Evolutionary conservation across 75 land plant species (phyloP).

Genomic region (Selaginella tamariscina): DNA sequence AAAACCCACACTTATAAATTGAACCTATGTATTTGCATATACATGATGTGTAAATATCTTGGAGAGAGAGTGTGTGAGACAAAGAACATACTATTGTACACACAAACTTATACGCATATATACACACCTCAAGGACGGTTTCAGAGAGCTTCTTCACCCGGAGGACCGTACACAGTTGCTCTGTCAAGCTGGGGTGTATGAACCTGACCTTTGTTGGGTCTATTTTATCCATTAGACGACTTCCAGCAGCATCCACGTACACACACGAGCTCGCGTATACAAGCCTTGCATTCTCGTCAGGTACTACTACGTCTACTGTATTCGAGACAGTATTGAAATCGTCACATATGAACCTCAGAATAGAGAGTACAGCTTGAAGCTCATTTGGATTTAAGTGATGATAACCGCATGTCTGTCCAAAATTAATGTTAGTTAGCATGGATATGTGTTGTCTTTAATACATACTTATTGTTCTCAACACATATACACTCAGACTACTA

Average conservation of each 20-base stretch:
- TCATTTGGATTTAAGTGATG: constrained; percentile 94
- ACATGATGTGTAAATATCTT: too few species aligned
- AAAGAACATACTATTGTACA: too few species aligned
- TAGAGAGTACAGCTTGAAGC: constrained; percentile 70
- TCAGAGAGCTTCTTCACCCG: constrained; percentile 87
- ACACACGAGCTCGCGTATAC: constrained; percentile 85
- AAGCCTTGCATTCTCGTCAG: constrained; percentile 85
- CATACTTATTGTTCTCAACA: too few species aligned
- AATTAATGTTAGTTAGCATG: too few species aligned
- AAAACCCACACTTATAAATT: too few species aligned
- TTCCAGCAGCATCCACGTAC: constrained; percentile 63
- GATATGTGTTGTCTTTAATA: too few species aligned
- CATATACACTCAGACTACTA: too few species aligned
- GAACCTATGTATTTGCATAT: too few species aligned
- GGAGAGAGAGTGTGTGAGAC: too few species aligned
- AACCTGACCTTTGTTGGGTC: constrained; percentile 74
- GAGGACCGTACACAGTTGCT: constrained; percentile 38
- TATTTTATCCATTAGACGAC: constrained; percentile 46
- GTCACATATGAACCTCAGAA: constrained; percentile 60
- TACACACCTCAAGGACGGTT: constrained; percentile 80
- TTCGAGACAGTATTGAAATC: constrained; percentile 7
- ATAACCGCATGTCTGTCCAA: constrained; percentile 66
- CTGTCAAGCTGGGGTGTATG: constrained; percentile 59
- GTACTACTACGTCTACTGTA: constrained; percentile 37
- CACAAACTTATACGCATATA: too few species aligned